Base-by-base conservation (phyloP, 2,329 filamentous ascomycete genomes). In the Mycosphaerelloides madeirae region DNA sequence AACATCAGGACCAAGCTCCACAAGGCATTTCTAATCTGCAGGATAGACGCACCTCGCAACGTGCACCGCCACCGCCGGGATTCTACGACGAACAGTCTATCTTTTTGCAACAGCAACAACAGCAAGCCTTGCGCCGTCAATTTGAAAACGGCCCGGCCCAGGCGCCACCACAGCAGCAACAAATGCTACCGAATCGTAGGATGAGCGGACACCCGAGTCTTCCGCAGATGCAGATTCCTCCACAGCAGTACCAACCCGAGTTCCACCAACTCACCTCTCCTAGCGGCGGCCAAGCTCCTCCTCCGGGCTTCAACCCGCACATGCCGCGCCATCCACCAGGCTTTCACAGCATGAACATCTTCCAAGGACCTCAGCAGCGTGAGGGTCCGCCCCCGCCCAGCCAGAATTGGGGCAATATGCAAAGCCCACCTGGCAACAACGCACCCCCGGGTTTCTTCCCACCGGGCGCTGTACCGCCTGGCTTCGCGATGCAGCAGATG, bases 81-180 rank as follows among this genome's bases (percentile, higher is more conserved):
- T 64, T 66, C 43, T 60, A 58, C 38, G 62, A 64, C 28, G 60
- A 63, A 38, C 57, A 58, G 22, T 46, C 52, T 1, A 50, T 62
- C 32, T 54, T 60, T 37, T 38, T 56, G 28, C 59, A 62, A 33
- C 59, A 56, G 40, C 58, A 58, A 31, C 61, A 62, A 40, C 60
- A 57, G 32, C 55, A 53, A 43, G 49, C 52, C 15, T 55, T 59
- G 16, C 55, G 53, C 37, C 49, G 51, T 22, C 46, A 52, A 53
- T 44, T 54, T 53, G 16, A 50, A 29, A 31, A 50, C 31, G 38
- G 38, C 9, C 31, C 31, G 6, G 22, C 22, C 5, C 22, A 25
- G 22, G 18, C 20, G 14, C 41, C n/a, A 25, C 43, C 46, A 16
- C 54, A 54, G 39, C 47, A 38, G 16, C 50, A 47, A 25, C 43